Conservation (phyloP, 2,329 filamentous ascomycete species). For the Neodidymelliopsis sp. region DNA sequence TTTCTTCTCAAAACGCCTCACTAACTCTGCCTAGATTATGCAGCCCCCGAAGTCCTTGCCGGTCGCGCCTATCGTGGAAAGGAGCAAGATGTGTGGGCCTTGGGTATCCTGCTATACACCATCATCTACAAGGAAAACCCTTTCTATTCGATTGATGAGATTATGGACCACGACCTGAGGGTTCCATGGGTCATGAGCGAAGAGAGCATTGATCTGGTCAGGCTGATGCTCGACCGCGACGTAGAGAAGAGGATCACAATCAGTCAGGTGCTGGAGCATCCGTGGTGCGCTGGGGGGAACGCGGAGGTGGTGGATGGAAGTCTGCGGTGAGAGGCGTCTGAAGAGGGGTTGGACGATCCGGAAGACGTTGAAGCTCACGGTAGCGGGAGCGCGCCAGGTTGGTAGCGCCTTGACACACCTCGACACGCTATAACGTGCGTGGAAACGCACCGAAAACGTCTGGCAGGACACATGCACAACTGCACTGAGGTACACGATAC, state of each 20-base stretch:
- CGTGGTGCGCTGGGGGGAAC: slow-evolving; percentile 68
- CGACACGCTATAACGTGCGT: too few species aligned
- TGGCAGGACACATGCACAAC: too few species aligned
- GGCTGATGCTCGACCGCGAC: slow-evolving; percentile 90
- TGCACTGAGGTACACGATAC: too few species aligned
- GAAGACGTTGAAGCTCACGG: neutral
- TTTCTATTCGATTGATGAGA: slow-evolving; percentile 98
- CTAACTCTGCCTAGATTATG: slow-evolving; percentile 75
- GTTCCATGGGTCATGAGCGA: slow-evolving; percentile 90
- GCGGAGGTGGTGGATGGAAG: slow-evolving; percentile 2
- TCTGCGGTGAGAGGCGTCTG: neutral
- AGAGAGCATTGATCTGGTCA: slow-evolving; percentile 89
- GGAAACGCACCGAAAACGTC: too few species aligned
- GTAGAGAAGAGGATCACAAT: slow-evolving; percentile 86
- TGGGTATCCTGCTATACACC: slow-evolving; percentile 96
- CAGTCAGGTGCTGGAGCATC: slow-evolving; percentile 83
- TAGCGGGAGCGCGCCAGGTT: too few species aligned
- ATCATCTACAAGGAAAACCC: slow-evolving; percentile 99
- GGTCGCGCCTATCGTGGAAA: slow-evolving; percentile 92
- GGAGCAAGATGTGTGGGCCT: slow-evolving; percentile 97
- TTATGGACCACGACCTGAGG: slow-evolving; percentile 94
- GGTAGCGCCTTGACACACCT: neutral
- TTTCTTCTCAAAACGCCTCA: neutral
- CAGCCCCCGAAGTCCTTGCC: slow-evolving; percentile 94
- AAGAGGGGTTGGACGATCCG: neutral